These are phyloP conservation scores for Gaultheria prostrata DNA, from an alignment of 148 eudicot genomes.

Conservation along the genomic window DNA sequence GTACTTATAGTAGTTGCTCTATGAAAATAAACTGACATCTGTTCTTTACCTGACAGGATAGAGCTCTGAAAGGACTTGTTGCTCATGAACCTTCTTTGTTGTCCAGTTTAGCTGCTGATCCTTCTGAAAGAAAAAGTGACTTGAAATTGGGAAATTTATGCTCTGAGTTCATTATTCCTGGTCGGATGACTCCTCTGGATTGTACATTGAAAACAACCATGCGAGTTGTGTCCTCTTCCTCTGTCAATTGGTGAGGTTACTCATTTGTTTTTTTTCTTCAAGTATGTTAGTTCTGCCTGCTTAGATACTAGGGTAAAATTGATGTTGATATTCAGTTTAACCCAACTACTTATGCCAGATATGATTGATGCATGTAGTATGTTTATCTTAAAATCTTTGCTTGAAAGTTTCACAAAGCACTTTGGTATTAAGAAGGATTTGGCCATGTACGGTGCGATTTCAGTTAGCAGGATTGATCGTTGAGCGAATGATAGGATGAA, in stretches of 20 bases:
- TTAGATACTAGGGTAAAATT: background rate
- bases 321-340: background rate
- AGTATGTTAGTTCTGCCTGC: conserved; percentile 2
- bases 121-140: conserved; percentile 39
- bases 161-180: conserved; percentile 56
- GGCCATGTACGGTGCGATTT: background rate
- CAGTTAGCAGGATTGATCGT: background rate
- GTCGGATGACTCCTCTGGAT: conserved; percentile 67
- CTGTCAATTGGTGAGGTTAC: conserved; percentile 68
- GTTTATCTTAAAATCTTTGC: background rate
- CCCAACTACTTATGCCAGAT: background rate
- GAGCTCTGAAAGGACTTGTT: conserved; percentile 75
- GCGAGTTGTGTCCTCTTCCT: conserved; percentile 71
- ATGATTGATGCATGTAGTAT: background rate
- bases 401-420: background rate
- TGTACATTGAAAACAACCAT: conserved; percentile 76
- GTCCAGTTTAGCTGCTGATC: conserved; percentile 40
- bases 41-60: conserved; percentile 48
- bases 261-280: conserved; percentile 8
- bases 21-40: conserved; percentile 2
- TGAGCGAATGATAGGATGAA: background rate
- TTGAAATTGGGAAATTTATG: conserved; percentile 33
- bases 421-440: background rate
- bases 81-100: conserved; percentile 46
- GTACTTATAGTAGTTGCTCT: background rate